phyloP scores from a whole-genome alignment of 345 rosid genomes.

The Isatis tinctoria region DNA sequence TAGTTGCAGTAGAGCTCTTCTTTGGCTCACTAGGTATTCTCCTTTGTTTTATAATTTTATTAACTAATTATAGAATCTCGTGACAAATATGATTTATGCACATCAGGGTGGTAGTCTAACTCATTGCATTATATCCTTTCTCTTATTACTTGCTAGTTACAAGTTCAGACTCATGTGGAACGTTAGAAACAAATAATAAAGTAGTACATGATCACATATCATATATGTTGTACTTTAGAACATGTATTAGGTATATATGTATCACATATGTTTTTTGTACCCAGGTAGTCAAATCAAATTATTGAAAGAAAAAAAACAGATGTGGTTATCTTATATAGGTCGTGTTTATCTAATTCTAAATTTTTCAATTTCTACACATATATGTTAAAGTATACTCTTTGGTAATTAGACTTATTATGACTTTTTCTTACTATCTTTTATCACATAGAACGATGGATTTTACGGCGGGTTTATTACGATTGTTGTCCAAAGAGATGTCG shows the following conservation, averaged over 20 bases:
- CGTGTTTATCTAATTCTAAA: not conserved
- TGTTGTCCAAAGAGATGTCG: conserved; percentile 46
- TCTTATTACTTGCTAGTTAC: not conserved
- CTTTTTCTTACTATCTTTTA: not conserved
- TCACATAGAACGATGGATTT: conserved; percentile 70
- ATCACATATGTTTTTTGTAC: not conserved
- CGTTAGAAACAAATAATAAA: not conserved
- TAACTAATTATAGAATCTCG: not conserved
- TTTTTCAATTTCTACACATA: not conserved
- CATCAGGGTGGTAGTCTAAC: not conserved
- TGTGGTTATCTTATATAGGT: not conserved
- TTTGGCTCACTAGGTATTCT: conserved; percentile 91
- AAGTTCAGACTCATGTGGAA: not conserved
- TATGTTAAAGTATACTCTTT: not conserved
- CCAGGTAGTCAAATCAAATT: not conserved
- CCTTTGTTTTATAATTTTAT: not conserved
- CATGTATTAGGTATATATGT: not conserved
- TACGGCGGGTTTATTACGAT: conserved; percentile 47
- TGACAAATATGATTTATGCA: not conserved
- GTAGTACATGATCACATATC: not conserved
- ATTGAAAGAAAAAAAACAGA: not conserved
- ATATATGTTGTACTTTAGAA: not conserved
- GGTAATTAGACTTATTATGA: not conserved
- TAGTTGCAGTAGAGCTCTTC: conserved; percentile 75
- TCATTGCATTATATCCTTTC: not conserved